These are phyloP conservation scores for Leishmania tarentolae DNA, from an alignment of 208 protist genomes.

Conservation along the genomic window DNA sequence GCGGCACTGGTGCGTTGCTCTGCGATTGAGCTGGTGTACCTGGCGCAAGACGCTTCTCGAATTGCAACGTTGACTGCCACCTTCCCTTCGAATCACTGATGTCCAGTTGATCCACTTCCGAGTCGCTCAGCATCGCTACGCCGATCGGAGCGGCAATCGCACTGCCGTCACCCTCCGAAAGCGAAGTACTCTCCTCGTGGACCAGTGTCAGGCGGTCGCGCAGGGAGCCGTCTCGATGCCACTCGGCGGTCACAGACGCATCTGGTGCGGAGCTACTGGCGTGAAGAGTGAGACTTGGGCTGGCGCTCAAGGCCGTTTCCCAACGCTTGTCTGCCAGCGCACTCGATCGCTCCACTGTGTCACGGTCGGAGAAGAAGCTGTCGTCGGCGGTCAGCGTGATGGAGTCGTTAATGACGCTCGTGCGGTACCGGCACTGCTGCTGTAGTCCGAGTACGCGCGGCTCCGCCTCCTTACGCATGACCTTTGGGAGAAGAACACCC, in stretches of 20 bases:
- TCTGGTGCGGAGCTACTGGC: background rate
- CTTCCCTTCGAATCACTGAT: background rate
- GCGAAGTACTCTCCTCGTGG: background rate
- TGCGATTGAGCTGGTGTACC: background rate
- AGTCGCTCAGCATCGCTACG: slow-evolving; percentile 12
- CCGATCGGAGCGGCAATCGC: background rate
- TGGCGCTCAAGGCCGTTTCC: background rate
- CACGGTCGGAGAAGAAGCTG: slow-evolving; percentile 32
- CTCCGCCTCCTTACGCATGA: slow-evolving; percentile 60
- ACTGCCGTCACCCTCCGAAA: slow-evolving; percentile 1
- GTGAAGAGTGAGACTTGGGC: background rate
- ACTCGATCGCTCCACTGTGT: slow-evolving; percentile 2
- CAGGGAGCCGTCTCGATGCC: background rate
- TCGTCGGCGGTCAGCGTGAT: slow-evolving; percentile 17
- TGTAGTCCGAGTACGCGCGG: slow-evolving; percentile 31
- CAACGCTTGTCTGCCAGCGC: slow-evolving; percentile 10
- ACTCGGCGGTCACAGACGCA: background rate
- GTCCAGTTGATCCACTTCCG: slow-evolving; percentile 18
- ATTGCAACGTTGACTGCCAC: slow-evolving; percentile 1
- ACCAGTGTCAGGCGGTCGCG: background rate
- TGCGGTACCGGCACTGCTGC: slow-evolving; percentile 4
- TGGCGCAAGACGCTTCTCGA: slow-evolving; percentile 7
- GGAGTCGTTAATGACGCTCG: slow-evolving; percentile 27
- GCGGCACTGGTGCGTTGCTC: slow-evolving; percentile 4
- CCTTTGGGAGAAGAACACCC: slow-evolving; percentile 67